A percentile compares a stretch with the other conserved stretches of the same genome.
Evolutionary conservation across 78 protist genomes (phyloP).

Genomic region (Dictyostelium brefeldianum): DNA sequence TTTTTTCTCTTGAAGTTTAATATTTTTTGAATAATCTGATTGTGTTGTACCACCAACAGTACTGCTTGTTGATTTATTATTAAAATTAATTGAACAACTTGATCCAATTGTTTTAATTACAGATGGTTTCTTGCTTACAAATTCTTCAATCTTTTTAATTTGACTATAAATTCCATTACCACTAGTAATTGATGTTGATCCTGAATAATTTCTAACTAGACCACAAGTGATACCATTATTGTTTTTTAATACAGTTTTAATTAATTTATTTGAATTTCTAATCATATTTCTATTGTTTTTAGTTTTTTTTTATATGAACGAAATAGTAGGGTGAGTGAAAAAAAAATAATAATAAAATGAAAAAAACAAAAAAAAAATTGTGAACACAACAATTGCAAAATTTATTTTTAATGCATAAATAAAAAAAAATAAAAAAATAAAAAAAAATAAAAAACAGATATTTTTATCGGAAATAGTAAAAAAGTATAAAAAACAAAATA

Average conservation of each 20-base stretch:
- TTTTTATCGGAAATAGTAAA: no score
- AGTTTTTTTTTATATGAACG: not conserved
- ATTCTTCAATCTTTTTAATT: slow-evolving; percentile 33
- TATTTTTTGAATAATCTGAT: slow-evolving; percentile 17
- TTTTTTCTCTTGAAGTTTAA: slow-evolving; percentile 42
- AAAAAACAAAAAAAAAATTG: not conserved
- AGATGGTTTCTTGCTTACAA: slow-evolving; percentile 35
- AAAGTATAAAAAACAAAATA: no score
- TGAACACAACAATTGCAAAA: no score
- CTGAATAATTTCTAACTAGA: not conserved
- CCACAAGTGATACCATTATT: not conserved
- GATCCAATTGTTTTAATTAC: not conserved
- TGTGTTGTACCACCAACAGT: not conserved
- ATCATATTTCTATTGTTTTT: not conserved
- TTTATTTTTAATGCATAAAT: no score
- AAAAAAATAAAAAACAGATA: no score
- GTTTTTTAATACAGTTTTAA: slow-evolving; percentile 5
- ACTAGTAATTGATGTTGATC: not conserved
- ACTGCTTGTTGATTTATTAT: not conserved
- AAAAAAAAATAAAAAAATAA: no score
- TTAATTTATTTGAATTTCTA: slow-evolving; percentile 9
- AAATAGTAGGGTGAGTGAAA: not conserved
- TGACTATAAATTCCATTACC: slow-evolving; percentile 3
- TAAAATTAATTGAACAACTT: not conserved
- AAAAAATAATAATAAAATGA: not conserved